Evolutionary conservation across 192 early-diverging fungal genomes (phyloP), one percentile per base, ranked within the genome.

Genomic region (Mortierella hygrophila): DNA sequence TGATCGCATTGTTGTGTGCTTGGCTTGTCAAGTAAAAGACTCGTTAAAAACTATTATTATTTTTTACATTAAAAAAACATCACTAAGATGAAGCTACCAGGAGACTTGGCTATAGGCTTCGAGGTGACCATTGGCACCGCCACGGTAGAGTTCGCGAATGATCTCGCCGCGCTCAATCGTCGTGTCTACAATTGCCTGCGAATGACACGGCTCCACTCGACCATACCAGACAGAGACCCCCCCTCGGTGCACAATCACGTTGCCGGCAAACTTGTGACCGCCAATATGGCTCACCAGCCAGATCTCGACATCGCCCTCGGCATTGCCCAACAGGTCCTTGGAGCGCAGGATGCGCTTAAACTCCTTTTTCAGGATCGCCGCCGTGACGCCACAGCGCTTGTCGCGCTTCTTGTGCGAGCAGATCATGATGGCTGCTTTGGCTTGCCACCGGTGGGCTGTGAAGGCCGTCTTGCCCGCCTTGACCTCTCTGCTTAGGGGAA

Each of bases 261-360:
- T 93, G 4, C 92, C 92, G 10, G 92, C 92, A 83, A 90, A 92
- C 81, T 92, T 93, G 83, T 93, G 92, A 47, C 92, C 92, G 74
- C 92, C 92, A 78, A 91, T 88, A 77, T 93, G 92, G 82, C 92
- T 93, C 63, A 89, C 83, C 83, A 91, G 85, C 74, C 88, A 84
- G 5, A 93, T 82, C 46, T 89, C 85, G 6, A 85, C 76, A 74
- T 89, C 89, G 20, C 70, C 78, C 44, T 76, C 78, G 29, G 68
- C 46, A 23, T 85, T 78, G 26, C 83, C 83, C 49, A 65, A 57
- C n/a, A 93, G 75, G 40, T 91, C 89, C 63, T 88, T 85, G 46
- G 90, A 81, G 23, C 88, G 75, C 42, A 93, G 75, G 2, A 89
- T 63, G 6, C 89, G 76, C 49, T 87, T 87, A 74, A 93, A 92